Evolutionary conservation across 2,329 filamentous ascomycete species (phyloP).

Genomic region (Colletotrichum sp.): DNA sequence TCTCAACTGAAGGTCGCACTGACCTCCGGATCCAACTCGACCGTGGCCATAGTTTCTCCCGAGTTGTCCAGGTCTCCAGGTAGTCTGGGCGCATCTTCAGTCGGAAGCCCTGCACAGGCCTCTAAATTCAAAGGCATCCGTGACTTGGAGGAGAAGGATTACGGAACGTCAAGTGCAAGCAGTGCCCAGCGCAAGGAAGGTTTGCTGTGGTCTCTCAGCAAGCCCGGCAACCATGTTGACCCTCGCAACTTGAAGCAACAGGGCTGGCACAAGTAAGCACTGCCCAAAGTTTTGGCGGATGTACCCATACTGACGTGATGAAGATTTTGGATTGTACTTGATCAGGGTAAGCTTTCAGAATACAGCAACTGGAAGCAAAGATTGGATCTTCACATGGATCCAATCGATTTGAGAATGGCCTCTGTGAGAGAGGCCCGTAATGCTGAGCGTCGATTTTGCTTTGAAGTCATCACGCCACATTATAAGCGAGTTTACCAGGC

Average conservation of each 20-base stretch:
- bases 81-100: slow-evolving; percentile 48
- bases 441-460: slow-evolving; percentile 93
- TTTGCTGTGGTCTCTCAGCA: slow-evolving; percentile 90
- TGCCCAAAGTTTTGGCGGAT: neutral
- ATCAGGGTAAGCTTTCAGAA: slow-evolving; percentile 94
- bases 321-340: slow-evolving; percentile 98
- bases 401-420: slow-evolving; percentile 95
- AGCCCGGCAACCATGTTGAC: slow-evolving; percentile 92
- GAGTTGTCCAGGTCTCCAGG: slow-evolving; percentile 64
- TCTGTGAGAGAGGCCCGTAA: slow-evolving; percentile 96
- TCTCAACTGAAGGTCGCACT: slow-evolving; percentile 65
- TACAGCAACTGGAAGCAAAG: slow-evolving; percentile 99
- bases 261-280: slow-evolving; percentile 93
- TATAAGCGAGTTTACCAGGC: slow-evolving; percentile 97
- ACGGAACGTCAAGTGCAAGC: slow-evolving; percentile 52
- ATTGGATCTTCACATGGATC: slow-evolving; percentile 95
- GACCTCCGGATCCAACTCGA: slow-evolving; percentile 45
- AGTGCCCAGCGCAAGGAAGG: slow-evolving; percentile 87
- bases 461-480: slow-evolving; percentile 96
- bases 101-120: slow-evolving; percentile 56
- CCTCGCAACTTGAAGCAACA: slow-evolving; percentile 95
- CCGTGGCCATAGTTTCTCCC: slow-evolving; percentile 29
- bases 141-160: slow-evolving; percentile 85
- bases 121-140: slow-evolving; percentile 88
- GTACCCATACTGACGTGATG: slow-evolving; percentile 13